Evolutionary conservation across 192 early-diverging fungal genomes (phyloP), one percentile per base, ranked within the genome.

Genomic region (Spinellus fusiger): DNA sequence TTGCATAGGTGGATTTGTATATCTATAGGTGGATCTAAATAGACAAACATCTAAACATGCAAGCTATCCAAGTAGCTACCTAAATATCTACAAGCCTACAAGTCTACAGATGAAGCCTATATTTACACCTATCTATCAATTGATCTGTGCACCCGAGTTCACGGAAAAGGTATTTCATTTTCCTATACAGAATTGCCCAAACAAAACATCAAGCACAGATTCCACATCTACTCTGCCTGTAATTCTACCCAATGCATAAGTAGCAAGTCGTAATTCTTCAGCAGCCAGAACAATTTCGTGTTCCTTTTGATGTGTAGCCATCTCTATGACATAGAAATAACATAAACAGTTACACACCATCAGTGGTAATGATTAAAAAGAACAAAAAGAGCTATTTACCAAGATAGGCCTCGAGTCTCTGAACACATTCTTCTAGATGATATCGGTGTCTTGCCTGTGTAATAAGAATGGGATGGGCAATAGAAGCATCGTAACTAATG

Each of bases 101-200:
- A n/a, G n/a, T n/a, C n/a, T n/a, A n/a, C n/a, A n/a, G n/a, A n/a
- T n/a, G n/a, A n/a, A n/a, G n/a, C n/a, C n/a, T n/a, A n/a, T n/a
- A n/a, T n/a, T n/a, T n/a, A n/a, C n/a, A n/a, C n/a, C n/a, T n/a
- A n/a, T n/a, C n/a, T n/a, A n/a, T n/a, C n/a, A n/a, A n/a, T n/a
- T n/a, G n/a, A n/a, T n/a, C n/a, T n/a, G n/a, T n/a, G n/a, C n/a
- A n/a, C n/a, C n/a, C n/a, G n/a, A n/a, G n/a, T n/a, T n/a, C n/a
- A n/a, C n/a, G n/a, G n/a, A n/a, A n/a, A n/a, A n/a, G n/a, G n/a
- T n/a, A n/a, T n/a, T n/a, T 13, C 70, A 85, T 74, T 92, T 92
- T 16, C 89, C 89, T 38, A 92, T 92, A 57, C 89, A 92, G 52
- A 92, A 89, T 50, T 86, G 75, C 32, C 83, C 71, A 68, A 92